These are phyloP conservation scores for Leccinum arenicola DNA, from an alignment of 768 basidiomycete genomes.

Conservation along the genomic window DNA sequence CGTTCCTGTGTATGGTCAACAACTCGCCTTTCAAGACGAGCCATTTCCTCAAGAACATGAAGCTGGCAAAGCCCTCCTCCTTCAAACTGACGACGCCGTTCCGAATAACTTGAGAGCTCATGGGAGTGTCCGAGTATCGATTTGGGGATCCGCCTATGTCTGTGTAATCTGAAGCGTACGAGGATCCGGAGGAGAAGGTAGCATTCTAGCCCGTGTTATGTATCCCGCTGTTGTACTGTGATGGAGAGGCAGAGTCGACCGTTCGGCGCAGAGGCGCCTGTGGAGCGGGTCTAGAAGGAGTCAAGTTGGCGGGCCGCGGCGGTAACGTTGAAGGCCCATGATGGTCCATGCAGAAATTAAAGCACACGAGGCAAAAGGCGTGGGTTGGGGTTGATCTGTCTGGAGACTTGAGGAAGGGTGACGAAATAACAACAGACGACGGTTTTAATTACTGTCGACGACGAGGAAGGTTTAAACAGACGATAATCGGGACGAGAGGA, in stretches of 20 bases:
- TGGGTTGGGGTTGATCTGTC: neutral
- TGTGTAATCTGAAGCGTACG: constrained; percentile 65
- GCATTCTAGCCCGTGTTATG: constrained; percentile 56
- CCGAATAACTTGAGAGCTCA: constrained; percentile 51
- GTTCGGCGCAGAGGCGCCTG: constrained; percentile 57
- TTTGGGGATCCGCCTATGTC: constrained; percentile 82
- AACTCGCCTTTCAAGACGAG: constrained; percentile 78
- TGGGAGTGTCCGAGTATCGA: constrained; percentile 38
- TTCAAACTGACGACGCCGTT: constrained; percentile 81
- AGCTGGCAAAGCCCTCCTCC: constrained; percentile 90
- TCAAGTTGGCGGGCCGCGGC: constrained; percentile 50
- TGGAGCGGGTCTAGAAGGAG: constrained; percentile 77
- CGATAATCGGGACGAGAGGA: neutral
- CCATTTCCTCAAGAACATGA: constrained; percentile 91
- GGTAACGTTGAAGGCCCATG: constrained; percentile 44
- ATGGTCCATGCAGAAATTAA: constrained; percentile 30
- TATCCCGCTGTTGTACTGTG: constrained; percentile 40
- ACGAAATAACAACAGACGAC: neutral
- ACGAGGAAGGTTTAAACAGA: neutral
- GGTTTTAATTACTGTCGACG: neutral
- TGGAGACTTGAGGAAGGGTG: neutral
- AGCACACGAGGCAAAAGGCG: constrained; percentile 13
- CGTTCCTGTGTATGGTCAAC: constrained; percentile 87
- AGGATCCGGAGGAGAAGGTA: constrained; percentile 56
- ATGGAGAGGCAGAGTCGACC: constrained; percentile 33